Conservation (phyloP, 78 protist genomes). For the slime mould (Dictyostelium discoideum) region dicty_2.7 NC_007088.5:8382001-8382500, state of each 20-base stretch:
- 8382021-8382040: neutral
- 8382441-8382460: conserved; percentile 1
- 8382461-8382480: conserved; percentile 42
- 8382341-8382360: neutral
- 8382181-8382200: neutral
- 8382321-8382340: neutral
- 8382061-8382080: neutral
- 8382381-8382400: neutral
- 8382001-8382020: neutral
- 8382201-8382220: neutral
- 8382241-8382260: neutral
- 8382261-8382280: conserved; percentile 40
- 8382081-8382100: neutral
- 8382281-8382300: conserved; percentile 56
- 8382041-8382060: neutral
- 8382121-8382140: neutral
- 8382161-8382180: neutral
- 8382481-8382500: conserved; percentile 1
- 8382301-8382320: conserved; percentile 6
- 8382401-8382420: neutral
- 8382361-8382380: neutral
- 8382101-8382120: neutral
- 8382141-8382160: neutral
- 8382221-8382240: neutral
- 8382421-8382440: neutral